phyloP scores from a whole-genome alignment of 1,139 yeast species.

The Yamadazyma siamensis region DNA sequence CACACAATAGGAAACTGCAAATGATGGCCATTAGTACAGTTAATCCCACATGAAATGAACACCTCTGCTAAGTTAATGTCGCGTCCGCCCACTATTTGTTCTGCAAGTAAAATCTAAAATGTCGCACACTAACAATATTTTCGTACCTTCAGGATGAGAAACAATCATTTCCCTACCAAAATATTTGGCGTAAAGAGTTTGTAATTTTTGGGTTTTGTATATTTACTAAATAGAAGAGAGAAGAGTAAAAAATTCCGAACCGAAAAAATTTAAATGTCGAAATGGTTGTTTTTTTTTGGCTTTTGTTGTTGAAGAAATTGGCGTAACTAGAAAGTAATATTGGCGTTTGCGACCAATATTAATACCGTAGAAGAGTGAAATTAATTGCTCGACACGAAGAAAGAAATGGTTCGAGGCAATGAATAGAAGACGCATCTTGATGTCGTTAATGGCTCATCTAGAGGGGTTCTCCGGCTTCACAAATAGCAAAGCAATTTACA shows the following conservation, averaged over 20 bases:
- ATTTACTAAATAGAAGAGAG: neutral
- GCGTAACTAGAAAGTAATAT: neutral
- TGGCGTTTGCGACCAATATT: neutral
- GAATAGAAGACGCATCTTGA: neutral
- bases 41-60: no score
- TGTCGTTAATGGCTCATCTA: neutral
- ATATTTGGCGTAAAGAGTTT: neutral
- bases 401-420: neutral
- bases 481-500: slow-evolving; percentile 6
- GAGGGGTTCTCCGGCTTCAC: slow-evolving; percentile 1
- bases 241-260: neutral
- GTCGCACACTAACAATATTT: slow-evolving; percentile 1
- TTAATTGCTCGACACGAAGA: slow-evolving; percentile 2
- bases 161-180: neutral
- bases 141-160: no score
- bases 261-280: neutral
- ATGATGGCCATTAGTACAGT: no score
- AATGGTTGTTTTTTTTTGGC: no score
- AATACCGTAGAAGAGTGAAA: neutral
- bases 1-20: no score
- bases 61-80: no score
- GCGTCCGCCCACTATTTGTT: no score
- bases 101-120: no score
- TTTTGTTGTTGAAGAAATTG: no score
- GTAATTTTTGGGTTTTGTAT: neutral